Base-by-base conservation (phyloP, 441 rosid genomes). In the Arabidopsis hybrid region DNA sequence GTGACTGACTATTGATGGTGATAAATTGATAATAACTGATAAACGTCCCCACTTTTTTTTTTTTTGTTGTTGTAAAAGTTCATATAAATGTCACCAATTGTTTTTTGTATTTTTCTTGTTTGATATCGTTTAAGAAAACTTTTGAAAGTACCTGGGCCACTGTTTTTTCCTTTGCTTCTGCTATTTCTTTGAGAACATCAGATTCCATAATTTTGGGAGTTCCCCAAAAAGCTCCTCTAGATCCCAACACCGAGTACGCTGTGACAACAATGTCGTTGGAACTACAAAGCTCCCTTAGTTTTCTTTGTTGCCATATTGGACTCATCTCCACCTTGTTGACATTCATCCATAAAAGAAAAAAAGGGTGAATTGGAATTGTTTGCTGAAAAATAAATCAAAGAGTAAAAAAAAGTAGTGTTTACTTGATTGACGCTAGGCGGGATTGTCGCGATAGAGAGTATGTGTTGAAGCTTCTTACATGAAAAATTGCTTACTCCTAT, bases 401-500 rank as follows among this genome's bases (percentile, higher is more conserved):
- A 65, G 3, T 29, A 57, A 57, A 21, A 62, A 8, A 13, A 11
- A 1, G 3, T 21, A 1, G 13, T 14, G 72, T 71, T 75, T 70
- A 85, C 93, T 75, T 90, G 96, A 74, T 85, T 83, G 42, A 85
- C 86, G 12, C 84, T 75, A 1, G 97, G 96, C 3, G 86, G 89
- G 63, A 91, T 85, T 57, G 81, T 75, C 5, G 94, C 86, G 8
- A 67, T 9, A 55, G 87, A 74, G 32, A 91, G 89, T 52, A 85
- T 70, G 32, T 83, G 82, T 17, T 69, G 43, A 0, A 89, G 79
- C 68, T 89, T 89, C 77, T 87, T 85, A 72, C 86, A 75, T 2
- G 94, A 83, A 80, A 89, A 89, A 71, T 91, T 91, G 81, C 91
- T 80, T 32, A 86, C 91, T 12, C 94, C 92, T 9, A 89, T 87